Percentiles rank a stretch among this genome's conserved stretches.
Conservation (phyloP, 805 yeast species). For the Ogataea allantospora region DNA sequence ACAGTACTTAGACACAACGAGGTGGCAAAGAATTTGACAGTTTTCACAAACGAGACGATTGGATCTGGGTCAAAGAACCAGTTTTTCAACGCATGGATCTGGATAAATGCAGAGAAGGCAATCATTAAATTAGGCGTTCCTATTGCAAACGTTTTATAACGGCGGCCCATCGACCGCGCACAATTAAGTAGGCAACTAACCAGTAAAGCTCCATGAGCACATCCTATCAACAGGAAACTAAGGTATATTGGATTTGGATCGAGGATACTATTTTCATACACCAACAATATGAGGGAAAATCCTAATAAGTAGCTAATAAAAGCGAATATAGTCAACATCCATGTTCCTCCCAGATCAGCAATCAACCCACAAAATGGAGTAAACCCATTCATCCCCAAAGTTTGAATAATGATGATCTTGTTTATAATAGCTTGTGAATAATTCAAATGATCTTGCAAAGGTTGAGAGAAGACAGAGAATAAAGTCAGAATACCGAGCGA, state of each 20-base stretch:
- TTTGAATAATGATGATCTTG: constrained; percentile 68
- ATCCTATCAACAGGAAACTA: constrained; percentile 60
- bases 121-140: constrained; percentile 65
- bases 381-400: constrained; percentile 78
- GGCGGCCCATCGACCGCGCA: constrained; percentile 69
- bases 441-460: constrained; percentile 55
- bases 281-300: constrained; percentile 48
- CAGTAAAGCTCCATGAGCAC: constrained; percentile 67
- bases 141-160: constrained; percentile 72
- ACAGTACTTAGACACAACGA: constrained; percentile 19
- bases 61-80: constrained; percentile 21
- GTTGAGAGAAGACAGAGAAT: constrained; percentile 65
- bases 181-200: constrained; percentile 72
- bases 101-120: constrained; percentile 33
- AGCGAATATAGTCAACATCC: constrained; percentile 61
- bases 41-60: constrained; percentile 19
- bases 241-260: constrained; percentile 40
- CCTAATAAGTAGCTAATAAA: constrained; percentile 63
- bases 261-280: constrained; percentile 30
- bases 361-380: constrained; percentile 79
- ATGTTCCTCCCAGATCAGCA: constrained; percentile 81
- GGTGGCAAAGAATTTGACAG: constrained; percentile 24
- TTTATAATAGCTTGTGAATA: constrained; percentile 66
- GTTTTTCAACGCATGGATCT: constrained; percentile 26
- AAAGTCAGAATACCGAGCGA: constrained; percentile 33